Conservation (phyloP, 2,329 filamentous ascomycete species). For the Calcarisporium arbuscula region DNA sequence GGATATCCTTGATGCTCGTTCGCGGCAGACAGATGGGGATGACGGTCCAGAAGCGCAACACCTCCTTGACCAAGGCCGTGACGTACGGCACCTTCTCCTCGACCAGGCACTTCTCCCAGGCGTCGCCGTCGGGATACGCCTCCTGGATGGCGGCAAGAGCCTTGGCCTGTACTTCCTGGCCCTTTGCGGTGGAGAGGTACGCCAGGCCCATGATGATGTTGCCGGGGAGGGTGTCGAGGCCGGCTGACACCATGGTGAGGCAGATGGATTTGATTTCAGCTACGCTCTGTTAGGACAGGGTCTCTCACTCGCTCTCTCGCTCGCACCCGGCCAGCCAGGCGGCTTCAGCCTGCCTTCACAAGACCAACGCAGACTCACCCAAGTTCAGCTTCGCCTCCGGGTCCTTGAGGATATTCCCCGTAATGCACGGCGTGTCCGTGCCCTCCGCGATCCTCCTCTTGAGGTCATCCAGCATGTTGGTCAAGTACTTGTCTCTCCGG, state of each 20-base stretch:
- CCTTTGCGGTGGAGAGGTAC: slow-evolving; percentile 61
- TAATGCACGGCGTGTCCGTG: slow-evolving; percentile 35
- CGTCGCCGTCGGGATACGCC: slow-evolving; percentile 65
- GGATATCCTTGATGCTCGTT: slow-evolving; percentile 64
- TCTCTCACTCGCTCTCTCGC: too few species aligned
- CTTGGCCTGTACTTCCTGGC: slow-evolving; percentile 63
- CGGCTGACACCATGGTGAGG: slow-evolving; percentile 74
- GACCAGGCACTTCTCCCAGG: slow-evolving; percentile 66
- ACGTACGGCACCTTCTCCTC: slow-evolving; percentile 75
- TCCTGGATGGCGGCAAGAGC: slow-evolving; percentile 65
- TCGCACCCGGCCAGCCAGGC: too few species aligned
- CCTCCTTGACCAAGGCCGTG: slow-evolving; percentile 72
- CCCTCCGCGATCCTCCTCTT: slow-evolving; percentile 31
- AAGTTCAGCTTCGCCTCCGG: slow-evolving; percentile 36
- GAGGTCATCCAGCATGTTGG: slow-evolving; percentile 58
- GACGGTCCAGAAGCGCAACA: slow-evolving; percentile 71
- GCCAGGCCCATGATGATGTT: slow-evolving; percentile 77
- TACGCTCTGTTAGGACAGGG: too few species aligned
- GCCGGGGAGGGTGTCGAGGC: slow-evolving; percentile 73
- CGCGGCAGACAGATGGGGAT: slow-evolving; percentile 74
- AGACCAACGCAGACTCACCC: slow-evolving; percentile 13
- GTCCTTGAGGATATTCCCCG: slow-evolving; percentile 48
- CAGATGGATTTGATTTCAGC: slow-evolving; percentile 76
- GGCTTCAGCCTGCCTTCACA: too few species aligned
- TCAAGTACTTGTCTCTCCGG: slow-evolving; percentile 61